Conservation (phyloP, 257 asterid genomes). For the Asclepias syriaca region DNA sequence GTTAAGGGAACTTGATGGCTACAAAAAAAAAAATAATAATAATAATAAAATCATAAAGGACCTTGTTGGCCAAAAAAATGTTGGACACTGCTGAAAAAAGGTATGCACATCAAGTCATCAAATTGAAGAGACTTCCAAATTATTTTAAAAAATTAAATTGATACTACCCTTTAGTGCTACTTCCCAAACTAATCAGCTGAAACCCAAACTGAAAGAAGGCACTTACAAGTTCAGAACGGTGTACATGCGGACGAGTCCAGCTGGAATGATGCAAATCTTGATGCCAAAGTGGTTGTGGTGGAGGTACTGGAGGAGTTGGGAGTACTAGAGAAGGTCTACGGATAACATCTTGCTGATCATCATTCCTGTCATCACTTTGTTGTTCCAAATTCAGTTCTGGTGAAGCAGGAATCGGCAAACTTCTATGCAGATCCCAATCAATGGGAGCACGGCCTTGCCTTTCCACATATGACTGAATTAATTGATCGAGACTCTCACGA, state of each 20-base stretch:
- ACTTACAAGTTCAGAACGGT: conserved; percentile 84
- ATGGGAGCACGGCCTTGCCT: conserved; percentile 69
- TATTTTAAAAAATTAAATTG: neutral
- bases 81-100: too few relatives aligned
- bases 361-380: conserved; percentile 50
- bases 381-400: conserved; percentile 56
- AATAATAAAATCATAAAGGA: too few relatives aligned
- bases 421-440: conserved; percentile 81
- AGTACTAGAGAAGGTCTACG: conserved; percentile 60
- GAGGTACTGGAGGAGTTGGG: conserved; percentile 85
- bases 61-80: too few relatives aligned
- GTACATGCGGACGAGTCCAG: conserved; percentile 78
- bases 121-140: too few relatives aligned
- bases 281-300: conserved; percentile 92
- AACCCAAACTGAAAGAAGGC: neutral
- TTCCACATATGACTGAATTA: conserved; percentile 78
- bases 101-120: too few relatives aligned
- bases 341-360: conserved; percentile 48
- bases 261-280: conserved; percentile 71
- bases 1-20: too few relatives aligned
- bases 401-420: conserved; percentile 68
- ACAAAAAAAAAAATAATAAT: too few relatives aligned
- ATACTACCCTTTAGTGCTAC: too few relatives aligned
- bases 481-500: conserved; percentile 86
- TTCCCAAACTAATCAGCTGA: neutral